Percentiles rank a stretch among this genome's conserved stretches.
Evolutionary conservation across 768 basidiomycete species (phyloP).

Genomic region (Rhizopogon vulgaris): DNA sequence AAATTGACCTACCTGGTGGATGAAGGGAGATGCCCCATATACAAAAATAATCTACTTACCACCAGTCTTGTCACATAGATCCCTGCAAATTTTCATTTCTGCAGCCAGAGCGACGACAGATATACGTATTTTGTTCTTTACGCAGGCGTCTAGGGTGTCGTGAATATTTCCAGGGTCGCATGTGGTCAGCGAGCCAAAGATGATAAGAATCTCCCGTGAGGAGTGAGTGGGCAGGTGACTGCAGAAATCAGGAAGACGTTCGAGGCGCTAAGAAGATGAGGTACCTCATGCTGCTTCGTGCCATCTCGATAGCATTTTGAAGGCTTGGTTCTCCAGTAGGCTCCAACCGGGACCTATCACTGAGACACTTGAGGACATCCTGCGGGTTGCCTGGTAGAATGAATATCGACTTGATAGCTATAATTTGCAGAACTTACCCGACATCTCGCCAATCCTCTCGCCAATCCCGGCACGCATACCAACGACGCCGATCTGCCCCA

Average conservation of each 20-base stretch:
- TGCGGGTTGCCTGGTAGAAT: conserved; percentile 78
- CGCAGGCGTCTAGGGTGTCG: conserved; percentile 82
- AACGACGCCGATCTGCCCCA: conserved; percentile 94
- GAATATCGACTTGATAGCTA: conserved; percentile 1
- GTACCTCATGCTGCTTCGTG: conserved; percentile 87
- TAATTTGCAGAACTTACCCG: conserved; percentile 48
- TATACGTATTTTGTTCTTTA: conserved; percentile 81
- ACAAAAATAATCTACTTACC: conserved; percentile 39
- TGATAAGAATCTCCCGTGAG: conserved; percentile 88
- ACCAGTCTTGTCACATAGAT: conserved; percentile 86
- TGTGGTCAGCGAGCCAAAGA: conserved; percentile 94
- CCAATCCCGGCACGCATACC: conserved; percentile 89
- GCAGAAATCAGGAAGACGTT: conserved; percentile 5
- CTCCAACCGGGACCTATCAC: conserved; percentile 83
- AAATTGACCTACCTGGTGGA: conserved; percentile 57
- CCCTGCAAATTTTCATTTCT: conserved; percentile 96
- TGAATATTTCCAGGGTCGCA: conserved; percentile 97
- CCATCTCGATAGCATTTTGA: conserved; percentile 98
- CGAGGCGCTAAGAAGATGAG: conserved; percentile 2
- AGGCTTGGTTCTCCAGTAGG: conserved; percentile 91
- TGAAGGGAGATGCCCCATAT: not conserved
- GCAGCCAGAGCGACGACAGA: conserved; percentile 93
- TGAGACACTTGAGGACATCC: conserved; percentile 83
- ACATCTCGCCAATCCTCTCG: conserved; percentile 88
- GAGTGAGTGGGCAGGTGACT: conserved; percentile 98